Conservation (phyloP, 257 asterid species). For the Primulina huaijiensis region DNA sequence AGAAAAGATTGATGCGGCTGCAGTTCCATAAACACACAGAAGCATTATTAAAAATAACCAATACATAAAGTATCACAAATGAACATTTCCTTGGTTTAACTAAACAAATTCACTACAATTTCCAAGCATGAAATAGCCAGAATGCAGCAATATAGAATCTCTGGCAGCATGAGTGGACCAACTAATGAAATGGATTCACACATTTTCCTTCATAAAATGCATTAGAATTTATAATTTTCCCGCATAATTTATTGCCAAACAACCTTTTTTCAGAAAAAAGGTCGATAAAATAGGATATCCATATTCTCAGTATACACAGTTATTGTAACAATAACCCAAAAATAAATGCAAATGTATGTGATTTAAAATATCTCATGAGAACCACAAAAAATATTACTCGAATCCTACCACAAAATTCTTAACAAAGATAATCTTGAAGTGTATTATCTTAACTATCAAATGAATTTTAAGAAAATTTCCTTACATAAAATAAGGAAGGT, state of each 20-base stretch:
- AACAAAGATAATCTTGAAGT: too few species aligned
- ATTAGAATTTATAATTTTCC: background rate
- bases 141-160: background rate
- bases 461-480: conserved; percentile 23
- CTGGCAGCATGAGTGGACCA: background rate
- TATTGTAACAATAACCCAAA: background rate
- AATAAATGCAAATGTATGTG: background rate
- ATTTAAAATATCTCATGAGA: too few species aligned
- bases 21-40: background rate
- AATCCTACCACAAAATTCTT: background rate
- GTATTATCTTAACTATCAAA: background rate
- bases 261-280: too few species aligned
- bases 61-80: too few species aligned
- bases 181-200: background rate
- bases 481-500: conserved; percentile 86
- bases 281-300: background rate
- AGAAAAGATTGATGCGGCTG: conserved; percentile 15
- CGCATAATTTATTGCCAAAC: background rate
- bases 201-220: background rate
- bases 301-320: background rate
- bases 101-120: too few species aligned
- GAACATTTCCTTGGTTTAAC: background rate
- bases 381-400: too few species aligned
- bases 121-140: background rate
- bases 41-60: background rate